These are phyloP conservation scores for Aspergillus nanangensis DNA, from an alignment of 495 filamentous ascomycete genomes.

Conservation along the genomic window DNA sequence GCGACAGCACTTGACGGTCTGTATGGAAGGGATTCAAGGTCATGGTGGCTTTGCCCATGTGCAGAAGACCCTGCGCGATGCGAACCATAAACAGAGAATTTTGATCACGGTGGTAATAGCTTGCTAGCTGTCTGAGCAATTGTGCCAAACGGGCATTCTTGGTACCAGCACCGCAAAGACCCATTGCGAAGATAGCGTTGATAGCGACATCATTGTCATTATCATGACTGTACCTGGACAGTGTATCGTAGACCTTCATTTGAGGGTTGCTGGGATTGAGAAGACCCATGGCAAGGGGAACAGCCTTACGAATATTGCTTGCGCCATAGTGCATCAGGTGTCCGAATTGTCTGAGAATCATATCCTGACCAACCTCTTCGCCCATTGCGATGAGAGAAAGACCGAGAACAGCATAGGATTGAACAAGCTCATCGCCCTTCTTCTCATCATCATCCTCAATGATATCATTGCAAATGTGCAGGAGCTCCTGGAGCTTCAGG, in stretches of 20 bases:
- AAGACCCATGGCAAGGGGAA: slow-evolving; percentile 95
- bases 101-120: slow-evolving; percentile 95
- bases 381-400: slow-evolving; percentile 95
- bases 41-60: slow-evolving; percentile 99
- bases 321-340: slow-evolving; percentile 99
- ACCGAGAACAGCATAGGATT: slow-evolving; percentile 93
- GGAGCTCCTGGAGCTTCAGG: slow-evolving; percentile 89
- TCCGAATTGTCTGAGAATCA: slow-evolving; percentile 95
- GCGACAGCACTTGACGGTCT: slow-evolving; percentile 89
- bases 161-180: slow-evolving; percentile 90
- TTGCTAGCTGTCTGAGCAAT: slow-evolving; percentile 87
- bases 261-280: slow-evolving; percentile 97
- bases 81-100: slow-evolving; percentile 98
- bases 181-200: slow-evolving; percentile 99
- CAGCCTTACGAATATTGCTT: slow-evolving; percentile 90
- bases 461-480: slow-evolving; percentile 96
- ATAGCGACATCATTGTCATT: slow-evolving; percentile 98
- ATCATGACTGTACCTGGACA: slow-evolving; percentile 98
- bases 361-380: slow-evolving; percentile 96
- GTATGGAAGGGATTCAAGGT: slow-evolving; percentile 97
- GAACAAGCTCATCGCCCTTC: slow-evolving; percentile 88
- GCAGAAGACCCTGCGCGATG: slow-evolving; percentile 93
- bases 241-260: slow-evolving; percentile 99
- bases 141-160: slow-evolving; percentile 97
- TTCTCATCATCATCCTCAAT: slow-evolving; percentile 90